These are phyloP conservation scores for Citropsis articulata DNA, from an alignment of 345 rosid species.

Conservation along the genomic window DNA sequence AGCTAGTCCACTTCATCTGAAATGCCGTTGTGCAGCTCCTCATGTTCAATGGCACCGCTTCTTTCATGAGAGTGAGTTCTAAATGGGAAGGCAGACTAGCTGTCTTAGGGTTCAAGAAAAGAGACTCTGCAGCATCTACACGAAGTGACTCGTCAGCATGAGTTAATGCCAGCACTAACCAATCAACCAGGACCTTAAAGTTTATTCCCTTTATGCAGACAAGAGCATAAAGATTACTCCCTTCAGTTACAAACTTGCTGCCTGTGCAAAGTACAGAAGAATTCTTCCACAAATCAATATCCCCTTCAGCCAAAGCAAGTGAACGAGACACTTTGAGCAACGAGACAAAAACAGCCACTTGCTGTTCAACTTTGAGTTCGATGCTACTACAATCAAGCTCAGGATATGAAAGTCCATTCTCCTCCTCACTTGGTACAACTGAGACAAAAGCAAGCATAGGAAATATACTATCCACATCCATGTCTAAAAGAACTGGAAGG, in stretches of 20 bases:
- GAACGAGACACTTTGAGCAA: slow-evolving; percentile 88
- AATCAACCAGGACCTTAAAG: slow-evolving; percentile 64
- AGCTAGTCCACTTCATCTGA: slow-evolving; percentile 98
- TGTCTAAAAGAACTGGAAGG: slow-evolving; percentile 71
- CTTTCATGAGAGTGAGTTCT: slow-evolving; percentile 74
- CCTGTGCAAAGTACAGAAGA: slow-evolving; percentile 10
- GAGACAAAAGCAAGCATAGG: slow-evolving; percentile 77
- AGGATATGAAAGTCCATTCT: slow-evolving; percentile 33
- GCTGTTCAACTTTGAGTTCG: slow-evolving; percentile 61
- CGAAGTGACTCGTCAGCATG: slow-evolving; percentile 91
- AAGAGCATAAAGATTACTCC: slow-evolving; percentile 40
- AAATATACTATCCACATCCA: slow-evolving; percentile 86
- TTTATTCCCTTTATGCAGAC: slow-evolving; percentile 69
- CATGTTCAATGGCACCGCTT: slow-evolving; percentile 93
- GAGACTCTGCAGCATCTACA: slow-evolving; percentile 95
- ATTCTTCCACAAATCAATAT: slow-evolving; percentile 53
- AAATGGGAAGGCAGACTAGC: slow-evolving; percentile 82
- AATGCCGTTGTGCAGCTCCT: slow-evolving; percentile 88
- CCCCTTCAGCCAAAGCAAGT: slow-evolving; percentile 89
- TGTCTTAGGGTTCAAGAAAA: slow-evolving; percentile 85
- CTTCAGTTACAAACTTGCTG: slow-evolving; percentile 24
- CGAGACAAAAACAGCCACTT: slow-evolving; percentile 78
- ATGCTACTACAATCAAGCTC: slow-evolving; percentile 33
- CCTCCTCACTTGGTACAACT: slow-evolving; percentile 46
- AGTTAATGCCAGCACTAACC: slow-evolving; percentile 85